Conservation (phyloP, 805 yeast genomes). For the Zygoascus tannicola region DNA sequence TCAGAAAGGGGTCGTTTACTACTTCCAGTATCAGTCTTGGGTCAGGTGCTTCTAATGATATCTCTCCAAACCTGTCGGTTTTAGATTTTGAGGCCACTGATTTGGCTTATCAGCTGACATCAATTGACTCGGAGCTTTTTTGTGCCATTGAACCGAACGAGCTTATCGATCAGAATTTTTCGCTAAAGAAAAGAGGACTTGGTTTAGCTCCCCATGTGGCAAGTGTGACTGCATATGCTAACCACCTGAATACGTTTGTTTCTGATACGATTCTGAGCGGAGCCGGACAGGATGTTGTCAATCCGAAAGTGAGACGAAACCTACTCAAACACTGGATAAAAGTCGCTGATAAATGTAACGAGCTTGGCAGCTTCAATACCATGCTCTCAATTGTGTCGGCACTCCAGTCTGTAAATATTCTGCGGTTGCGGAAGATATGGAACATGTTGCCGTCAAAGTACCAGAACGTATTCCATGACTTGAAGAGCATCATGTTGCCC, state of each 20-base stretch:
- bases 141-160: slow-evolving; percentile 23
- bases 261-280: slow-evolving; percentile 27
- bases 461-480: slow-evolving; percentile 17
- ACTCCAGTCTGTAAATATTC: slow-evolving; percentile 28
- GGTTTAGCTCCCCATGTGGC: slow-evolving; percentile 28
- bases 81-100: slow-evolving; percentile 26
- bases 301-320: slow-evolving; percentile 24
- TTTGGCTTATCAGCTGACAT: slow-evolving; percentile 28
- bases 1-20: slow-evolving; percentile 5
- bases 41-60: not conserved
- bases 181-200: slow-evolving; percentile 21
- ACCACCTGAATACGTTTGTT: slow-evolving; percentile 30
- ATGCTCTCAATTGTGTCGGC: slow-evolving; percentile 27
- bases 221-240: slow-evolving; percentile 23
- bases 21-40: not conserved
- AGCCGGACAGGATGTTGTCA: slow-evolving; percentile 13
- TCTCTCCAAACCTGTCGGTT: slow-evolving; percentile 9
- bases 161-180: slow-evolving; percentile 28
- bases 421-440: slow-evolving; percentile 28
- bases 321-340: slow-evolving; percentile 31
- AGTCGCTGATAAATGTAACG: slow-evolving; percentile 26
- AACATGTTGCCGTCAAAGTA: slow-evolving; percentile 23
- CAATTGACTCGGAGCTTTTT: slow-evolving; percentile 26
- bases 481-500: slow-evolving; percentile 25
- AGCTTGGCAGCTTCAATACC: slow-evolving; percentile 27